phyloP scores from a whole-genome alignment of 768 basidiomycete species.

The Tylopilus rubrobrunneus region DNA sequence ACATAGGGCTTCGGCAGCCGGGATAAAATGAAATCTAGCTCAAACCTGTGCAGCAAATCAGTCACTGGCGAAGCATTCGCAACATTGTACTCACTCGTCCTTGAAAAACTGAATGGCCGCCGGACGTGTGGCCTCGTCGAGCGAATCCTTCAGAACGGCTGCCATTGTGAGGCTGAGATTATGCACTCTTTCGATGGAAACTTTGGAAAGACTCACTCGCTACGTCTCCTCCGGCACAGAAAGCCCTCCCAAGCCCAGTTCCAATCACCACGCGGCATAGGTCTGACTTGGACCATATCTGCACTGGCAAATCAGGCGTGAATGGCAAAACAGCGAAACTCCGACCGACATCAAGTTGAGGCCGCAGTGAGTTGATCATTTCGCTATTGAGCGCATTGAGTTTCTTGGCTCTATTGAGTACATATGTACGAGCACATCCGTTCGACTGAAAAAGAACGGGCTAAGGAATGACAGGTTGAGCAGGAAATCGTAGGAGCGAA shows the following conservation, averaged over 20 bases:
- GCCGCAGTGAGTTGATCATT: constrained; percentile 70
- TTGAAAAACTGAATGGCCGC: constrained; percentile 86
- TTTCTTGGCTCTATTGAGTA: constrained; percentile 76
- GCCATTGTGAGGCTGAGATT: constrained; percentile 4
- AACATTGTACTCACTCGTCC: constrained; percentile 60
- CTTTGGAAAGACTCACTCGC: constrained; percentile 51
- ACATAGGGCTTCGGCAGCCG: constrained; percentile 84
- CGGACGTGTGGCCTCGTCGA: constrained; percentile 46
- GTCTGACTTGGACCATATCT: constrained; percentile 76
- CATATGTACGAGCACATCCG: constrained; percentile 59
- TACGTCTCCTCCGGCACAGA: constrained; percentile 96
- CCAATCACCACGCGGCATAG: constrained; percentile 72
- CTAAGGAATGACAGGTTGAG: constrained; percentile 24
- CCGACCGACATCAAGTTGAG: constrained; percentile 67
- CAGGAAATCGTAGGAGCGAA: not conserved
- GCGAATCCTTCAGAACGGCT: constrained; percentile 58
- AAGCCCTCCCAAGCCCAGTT: constrained; percentile 68
- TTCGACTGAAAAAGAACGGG: constrained; percentile 70
- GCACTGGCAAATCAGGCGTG: constrained; percentile 6
- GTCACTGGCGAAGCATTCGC: constrained; percentile 3
- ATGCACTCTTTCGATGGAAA: not conserved
- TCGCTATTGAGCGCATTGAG: constrained; percentile 77
- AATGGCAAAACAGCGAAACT: not conserved
- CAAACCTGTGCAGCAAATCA: constrained; percentile 52
- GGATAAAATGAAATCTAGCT: constrained; percentile 70